Percentiles rank a stretch among this genome's conserved stretches.
phyloP scores from a whole-genome alignment of 768 basidiomycete genomes.

The Tremella fuciformis region DNA sequence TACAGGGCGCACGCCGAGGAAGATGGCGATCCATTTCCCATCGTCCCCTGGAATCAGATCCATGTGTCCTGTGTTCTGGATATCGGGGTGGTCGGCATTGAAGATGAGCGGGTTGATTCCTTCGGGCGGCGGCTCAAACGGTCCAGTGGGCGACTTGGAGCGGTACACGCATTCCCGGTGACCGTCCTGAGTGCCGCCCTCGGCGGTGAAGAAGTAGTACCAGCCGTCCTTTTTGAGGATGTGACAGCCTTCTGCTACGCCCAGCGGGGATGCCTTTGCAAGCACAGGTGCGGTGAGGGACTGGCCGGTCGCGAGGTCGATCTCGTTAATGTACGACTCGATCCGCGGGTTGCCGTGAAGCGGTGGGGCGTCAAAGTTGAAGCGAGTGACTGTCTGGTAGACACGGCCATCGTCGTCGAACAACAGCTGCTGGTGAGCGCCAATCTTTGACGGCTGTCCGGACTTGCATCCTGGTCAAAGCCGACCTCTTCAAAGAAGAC shows the following conservation, averaged over 20 bases:
- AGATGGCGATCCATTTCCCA: conserved; percentile 48
- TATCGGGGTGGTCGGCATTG: conserved; percentile 47
- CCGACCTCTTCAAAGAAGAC: conserved; percentile 27
- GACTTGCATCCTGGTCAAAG: conserved; percentile 29
- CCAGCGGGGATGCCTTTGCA: conserved; percentile 11
- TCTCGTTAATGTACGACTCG: conserved; percentile 13
- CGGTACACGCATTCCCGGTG: conserved; percentile 44
- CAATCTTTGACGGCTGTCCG: background rate
- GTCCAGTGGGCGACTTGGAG: conserved; percentile 43
- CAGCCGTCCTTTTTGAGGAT: conserved; percentile 34
- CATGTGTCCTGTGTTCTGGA: conserved; percentile 54
- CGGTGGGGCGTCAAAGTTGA: conserved; percentile 5
- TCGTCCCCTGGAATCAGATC: conserved; percentile 52
- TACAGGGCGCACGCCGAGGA: conserved; percentile 30
- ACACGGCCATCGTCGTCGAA: conserved; percentile 12
- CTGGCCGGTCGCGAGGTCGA: conserved; percentile 19
- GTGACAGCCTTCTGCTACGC: conserved; percentile 44
- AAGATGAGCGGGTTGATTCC: conserved; percentile 29
- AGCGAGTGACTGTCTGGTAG: conserved; percentile 9
- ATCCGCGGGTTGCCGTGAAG: conserved; percentile 5
- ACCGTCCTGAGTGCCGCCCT: conserved; percentile 37
- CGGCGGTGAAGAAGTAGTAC: conserved; percentile 54
- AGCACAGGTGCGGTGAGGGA: conserved; percentile 17
- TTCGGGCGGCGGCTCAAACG: conserved; percentile 32
- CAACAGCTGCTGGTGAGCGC: conserved; percentile 2